phyloP scores from a whole-genome alignment of 257 asterid genomes.

The Cinchona pubescens region DNA sequence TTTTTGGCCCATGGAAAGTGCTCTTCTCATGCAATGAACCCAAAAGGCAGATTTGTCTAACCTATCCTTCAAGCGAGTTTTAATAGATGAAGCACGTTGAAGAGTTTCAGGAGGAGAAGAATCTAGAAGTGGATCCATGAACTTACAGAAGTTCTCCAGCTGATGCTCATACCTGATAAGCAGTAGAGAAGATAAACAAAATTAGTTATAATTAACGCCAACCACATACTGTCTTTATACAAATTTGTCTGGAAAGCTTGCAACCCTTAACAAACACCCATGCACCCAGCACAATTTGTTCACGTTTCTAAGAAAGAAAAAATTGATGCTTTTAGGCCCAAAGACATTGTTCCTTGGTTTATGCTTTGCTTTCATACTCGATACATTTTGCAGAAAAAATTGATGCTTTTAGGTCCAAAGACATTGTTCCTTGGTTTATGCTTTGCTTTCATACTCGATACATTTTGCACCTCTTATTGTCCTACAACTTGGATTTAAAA shows the following conservation, averaged over 20 bases:
- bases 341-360: not conserved
- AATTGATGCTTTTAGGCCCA: not conserved
- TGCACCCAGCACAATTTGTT: not conserved
- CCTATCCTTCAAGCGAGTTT: conserved; percentile 59
- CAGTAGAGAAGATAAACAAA: not conserved
- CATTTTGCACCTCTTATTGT: not conserved
- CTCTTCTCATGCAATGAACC: conserved; percentile 65
- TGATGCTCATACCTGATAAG: conserved; percentile 63
- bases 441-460: not conserved
- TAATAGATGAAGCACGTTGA: conserved; percentile 47
- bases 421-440: not conserved
- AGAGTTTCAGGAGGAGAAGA: conserved; percentile 72
- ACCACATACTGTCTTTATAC: not conserved
- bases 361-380: not conserved
- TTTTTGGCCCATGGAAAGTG: conserved; percentile 69
- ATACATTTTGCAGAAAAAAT: not conserved
- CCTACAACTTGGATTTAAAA: not conserved
- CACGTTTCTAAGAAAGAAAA: not conserved
- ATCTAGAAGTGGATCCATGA: conserved; percentile 89
- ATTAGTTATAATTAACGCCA: not conserved
- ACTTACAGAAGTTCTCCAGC: conserved; percentile 70
- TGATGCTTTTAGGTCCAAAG: too few species aligned
- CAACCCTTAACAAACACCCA: not conserved
- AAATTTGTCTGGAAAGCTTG: conserved; percentile 8
- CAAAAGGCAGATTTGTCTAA: conserved; percentile 66